A percentile compares a stretch with the other conserved stretches of the same genome.
phyloP scores from a whole-genome alignment of 2,329 filamentous ascomycete genomes.

The Alternaria burnsii region DNA sequence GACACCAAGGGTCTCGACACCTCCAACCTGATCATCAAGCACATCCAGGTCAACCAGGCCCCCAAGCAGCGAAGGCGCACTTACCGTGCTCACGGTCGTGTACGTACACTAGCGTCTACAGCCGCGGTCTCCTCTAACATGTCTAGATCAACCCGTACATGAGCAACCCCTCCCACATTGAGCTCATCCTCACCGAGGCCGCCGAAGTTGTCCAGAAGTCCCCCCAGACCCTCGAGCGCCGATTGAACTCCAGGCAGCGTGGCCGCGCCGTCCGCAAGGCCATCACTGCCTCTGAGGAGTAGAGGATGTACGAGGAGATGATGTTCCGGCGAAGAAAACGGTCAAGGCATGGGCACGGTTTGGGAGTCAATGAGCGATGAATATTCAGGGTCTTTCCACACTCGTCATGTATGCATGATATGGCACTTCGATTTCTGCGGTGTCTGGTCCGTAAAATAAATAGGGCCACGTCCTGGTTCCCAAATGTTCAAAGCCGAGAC shows the following conservation, averaged over 20 bases:
- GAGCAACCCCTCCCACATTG: conserved; percentile 99
- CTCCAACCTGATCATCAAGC: conserved; percentile 97
- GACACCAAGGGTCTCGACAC: conserved; percentile 71
- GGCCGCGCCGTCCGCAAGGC: conserved; percentile 71
- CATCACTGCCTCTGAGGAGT: conserved; percentile 62
- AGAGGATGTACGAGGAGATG: conserved; percentile 18
- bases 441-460: conserved; percentile 50
- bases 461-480: conserved; percentile 46
- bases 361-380: conserved; percentile 53
- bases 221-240: conserved; percentile 71
- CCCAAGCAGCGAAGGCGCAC: conserved; percentile 99
- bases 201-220: conserved; percentile 96
- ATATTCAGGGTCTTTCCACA: conserved; percentile 50
- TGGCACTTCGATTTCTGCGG: conserved; percentile 50
- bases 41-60: conserved; percentile 99
- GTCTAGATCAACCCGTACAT: conserved; percentile 99
- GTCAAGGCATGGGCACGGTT: conserved; percentile 48
- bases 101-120: conserved; percentile 66
- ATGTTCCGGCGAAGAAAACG: conserved; percentile 36
- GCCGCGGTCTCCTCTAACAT: conserved; percentile 18
- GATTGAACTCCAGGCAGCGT: conserved; percentile 91
- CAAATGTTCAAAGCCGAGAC: conserved; percentile 26
- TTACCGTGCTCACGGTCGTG: conserved; percentile 99
- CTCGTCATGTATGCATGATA: conserved; percentile 50
- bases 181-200: conserved; percentile 98